Evolutionary conservation across 441 rosid genomes (phyloP), one percentile per base, ranked within the genome.

Genomic region (Arabidopsis hybrid): DNA sequence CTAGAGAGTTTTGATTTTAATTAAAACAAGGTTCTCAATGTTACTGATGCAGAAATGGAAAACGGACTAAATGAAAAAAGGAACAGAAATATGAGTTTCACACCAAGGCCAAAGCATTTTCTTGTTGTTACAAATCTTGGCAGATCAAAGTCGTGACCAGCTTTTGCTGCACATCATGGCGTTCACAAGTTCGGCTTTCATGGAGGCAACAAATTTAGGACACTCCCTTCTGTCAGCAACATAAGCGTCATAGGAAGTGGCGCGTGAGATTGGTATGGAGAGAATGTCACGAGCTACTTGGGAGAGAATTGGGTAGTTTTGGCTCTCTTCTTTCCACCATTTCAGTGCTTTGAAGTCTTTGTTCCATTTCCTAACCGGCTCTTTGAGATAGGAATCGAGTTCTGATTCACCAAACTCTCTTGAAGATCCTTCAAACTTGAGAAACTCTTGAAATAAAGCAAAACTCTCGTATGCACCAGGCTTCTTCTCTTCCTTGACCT

Each of bases 141-240:
- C 47, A 16, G 17, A 16, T 72, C 56, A 43, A 72, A 72, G 69
- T 8, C 29, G 36, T 55, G 39, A 35, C 77, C 77, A 73, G 43
- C 16, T 65, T 73, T 56, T 73, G 71, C 65, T 16, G 58, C 77
- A 65, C 77, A 73, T 73, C 71, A 73, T 73, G 59, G 71, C 71
- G 31, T 73, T 73, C 1, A 63, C 58, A 35, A 73, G 14, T 14
- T 56, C 38, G 40, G 77, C 8, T 21, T 72, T 46, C 70, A 72
- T 13, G 43, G 70, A 63, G 4, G 53, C n/a, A 45, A 55, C 32
- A 47, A 43, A 72, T 14, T 65, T 49, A 18, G 64, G 70, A 72
- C 57, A 55, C 34, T 72, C 64, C 45, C 70, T 63, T 45, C 2
- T 72, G 49, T 63, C 63, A 29, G 21, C 1, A 18, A 56, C 63